Evolutionary conservation across 2,329 filamentous ascomycete genomes (phyloP), one percentile per base, ranked within the genome.

Genomic region (Boeremia exigua): DNA sequence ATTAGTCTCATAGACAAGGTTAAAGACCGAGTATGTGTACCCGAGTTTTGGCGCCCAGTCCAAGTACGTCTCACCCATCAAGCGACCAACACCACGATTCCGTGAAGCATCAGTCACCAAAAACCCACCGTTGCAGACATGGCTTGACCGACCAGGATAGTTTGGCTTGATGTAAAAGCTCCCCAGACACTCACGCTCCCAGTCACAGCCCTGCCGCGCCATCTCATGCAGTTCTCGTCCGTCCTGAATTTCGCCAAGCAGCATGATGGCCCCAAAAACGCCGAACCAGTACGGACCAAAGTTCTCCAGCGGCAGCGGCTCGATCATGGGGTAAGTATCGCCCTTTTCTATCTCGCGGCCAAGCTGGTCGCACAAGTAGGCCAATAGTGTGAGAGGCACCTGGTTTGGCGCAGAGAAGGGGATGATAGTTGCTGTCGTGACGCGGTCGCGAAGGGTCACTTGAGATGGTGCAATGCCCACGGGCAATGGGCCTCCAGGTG

Each of bases 111-210:
- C 77, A 4, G 79, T 81, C 58, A 82, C 80, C 42, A 82, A 63
- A 58, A 82, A 82, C 6, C 78, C 79, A n/a, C 77, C 78, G 84
- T 89, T 86, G 80, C 91, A 96, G 46, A 96, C 86, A 79, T 96
- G 92, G 75, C 90, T 95, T 78, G 90, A 95, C 55, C 92, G 85
- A 43, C 92, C 92, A 0, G 92, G 92, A 74, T 96, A 96, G 76
- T 96, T 96, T 43, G 92, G 92, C 79, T 95, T 93, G 81, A 96
- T 90, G 78, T 95, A 96, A 78, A 96, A 96, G 78, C 91, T 96
- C 54, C 92, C 92, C 38, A 96, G 80, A 68, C 92, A 96, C 67
- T 89, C 83, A 69, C 87, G 88, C 62, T 86, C 84, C 92, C 92
- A 96, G 75, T 94, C 90, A 62, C 70, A 72, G 44, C 77, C 77